Base-by-base conservation (phyloP, 352 stramenopile species). In the Phytophthora pini region DNA sequence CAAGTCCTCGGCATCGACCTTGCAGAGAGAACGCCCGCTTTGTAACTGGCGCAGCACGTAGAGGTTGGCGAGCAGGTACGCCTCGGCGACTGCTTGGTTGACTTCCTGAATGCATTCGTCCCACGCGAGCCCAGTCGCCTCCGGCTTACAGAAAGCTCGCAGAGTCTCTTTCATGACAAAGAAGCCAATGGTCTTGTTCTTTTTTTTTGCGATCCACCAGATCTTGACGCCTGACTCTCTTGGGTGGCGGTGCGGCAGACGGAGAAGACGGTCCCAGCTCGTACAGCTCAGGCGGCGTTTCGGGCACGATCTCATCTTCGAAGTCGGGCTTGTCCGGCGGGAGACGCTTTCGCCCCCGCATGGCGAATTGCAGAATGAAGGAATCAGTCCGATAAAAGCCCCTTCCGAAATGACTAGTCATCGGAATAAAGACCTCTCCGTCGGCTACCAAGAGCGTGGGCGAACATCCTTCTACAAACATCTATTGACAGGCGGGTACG, bases 101-200 rank as follows among this genome's bases (percentile, higher is more conserved):
- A 49, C 20, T 8, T 49, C 43, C 13, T 49, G 43, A 20, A 49
- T 32, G 22, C 43, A 49, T 49, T 49, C 43, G 43, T 49, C 17
- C 43, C 43, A 49, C 20, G 43, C 43, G 9, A 34, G 43, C 13
- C 43, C 3, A 22, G 26, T 24, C 6, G 43, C 43, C 11, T 49
- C 43, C 4, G 43, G 43, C 22, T 47, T 47, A 1, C 41, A 47
- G 17, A 47, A 45, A 29, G 0, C 1, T 13, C 27, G 41, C 24
- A 47, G 17, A 12, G 17, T 47, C 2, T 47, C 13, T 8, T 47
- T 47, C n/a, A 47, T 47, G 1, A 47, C 41, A 12, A 47, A 47
- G 41, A 47, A 47, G 17, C 31, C 41, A 1, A 31, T 12, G 8
- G 41, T 27, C 17, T 31, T 47, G 41, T 47, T 47, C 17, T 47